Evolutionary conservation across 2,329 filamentous ascomycete species (phyloP), one percentile per base, ranked within the genome.

Genomic region (Colletotrichum sp.): DNA sequence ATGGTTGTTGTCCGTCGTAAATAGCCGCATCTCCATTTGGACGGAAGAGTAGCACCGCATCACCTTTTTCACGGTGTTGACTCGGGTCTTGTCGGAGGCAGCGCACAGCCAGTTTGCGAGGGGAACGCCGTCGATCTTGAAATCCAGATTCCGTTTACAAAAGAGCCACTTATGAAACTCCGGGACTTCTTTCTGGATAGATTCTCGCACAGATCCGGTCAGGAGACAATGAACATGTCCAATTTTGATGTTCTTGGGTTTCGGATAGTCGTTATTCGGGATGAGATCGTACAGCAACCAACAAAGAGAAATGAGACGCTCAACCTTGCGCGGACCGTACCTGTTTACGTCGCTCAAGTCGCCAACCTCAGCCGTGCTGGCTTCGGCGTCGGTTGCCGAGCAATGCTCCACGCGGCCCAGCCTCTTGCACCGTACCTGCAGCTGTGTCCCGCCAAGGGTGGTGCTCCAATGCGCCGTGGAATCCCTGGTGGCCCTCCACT

Each of bases 381-480:
- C 52, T 15, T 55, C 52, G 1, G 4, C 2, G n/a, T 55, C 2
- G 1, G 48, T 16, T 55, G 52, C 52, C 7, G 52, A 55, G 52
- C 52, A 55, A 6, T 55, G 21, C 2, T 55, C 24, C 13, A 55
- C 13, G 6, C 52, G 52, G 21, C 52, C 52, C 13, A 55, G n/a
- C 8, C 52, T 55, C 24, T 55, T 55, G 52, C 4, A 55, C 24
- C 48, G 48, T 4, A 55, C 48, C 24, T 26, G 9, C 13, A 55
- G 24, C 1, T 5, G 36, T n/a, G 3, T 43, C 5, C 48, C 1
- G 5, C 12, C 48, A 16, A 1, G 6, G 0, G 0, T 7, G 21
- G 4, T 26, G n/a, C 4, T 7, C n/a, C 24, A 26, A 55, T 24
- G 4, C 5, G 24, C 24, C 18, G 2, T 6, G 24, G 52, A 55